Evolutionary conservation across 352 stramenopile genomes (phyloP).

Genomic region (Phytophthora pini): DNA sequence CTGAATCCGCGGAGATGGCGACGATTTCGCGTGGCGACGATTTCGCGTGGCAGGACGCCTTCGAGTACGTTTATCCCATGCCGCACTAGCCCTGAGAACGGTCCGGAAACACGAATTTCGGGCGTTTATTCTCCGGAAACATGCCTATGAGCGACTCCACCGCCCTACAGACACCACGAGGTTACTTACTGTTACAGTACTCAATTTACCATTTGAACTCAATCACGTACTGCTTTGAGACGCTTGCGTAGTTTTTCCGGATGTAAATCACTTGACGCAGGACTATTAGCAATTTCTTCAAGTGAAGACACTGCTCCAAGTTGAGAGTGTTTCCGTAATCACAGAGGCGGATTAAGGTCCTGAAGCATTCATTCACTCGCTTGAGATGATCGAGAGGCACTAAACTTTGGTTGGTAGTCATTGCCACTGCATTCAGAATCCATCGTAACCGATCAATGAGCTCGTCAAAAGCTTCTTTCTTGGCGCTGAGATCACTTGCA

Average conservation of each 20-base stretch:
- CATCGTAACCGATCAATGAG: conserved; percentile 24
- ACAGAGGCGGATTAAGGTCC: conserved; percentile 11
- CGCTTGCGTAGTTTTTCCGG: conserved; percentile 18
- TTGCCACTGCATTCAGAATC: conserved; percentile 22
- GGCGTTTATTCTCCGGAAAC: conserved; percentile 19
- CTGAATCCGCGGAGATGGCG: too few relatives aligned
- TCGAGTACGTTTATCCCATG: too few relatives aligned
- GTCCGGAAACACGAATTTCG: neutral
- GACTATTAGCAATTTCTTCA: conserved; percentile 24
- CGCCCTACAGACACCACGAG: neutral
- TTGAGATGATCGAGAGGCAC: conserved; percentile 15
- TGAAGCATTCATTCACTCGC: conserved; percentile 16
- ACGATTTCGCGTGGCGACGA: too few relatives aligned
- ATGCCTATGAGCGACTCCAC: conserved; percentile 14
- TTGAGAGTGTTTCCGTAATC: conserved; percentile 19
- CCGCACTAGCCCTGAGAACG: neutral
- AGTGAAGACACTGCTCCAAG: conserved; percentile 22
- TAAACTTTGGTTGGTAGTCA: conserved; percentile 13
- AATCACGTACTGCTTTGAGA: conserved; percentile 21
- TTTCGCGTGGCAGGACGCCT: too few relatives aligned
- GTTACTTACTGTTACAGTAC: conserved; percentile 1
- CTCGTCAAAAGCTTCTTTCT: conserved; percentile 20
- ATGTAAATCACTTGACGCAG: conserved; percentile 26
- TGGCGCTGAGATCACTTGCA: neutral
- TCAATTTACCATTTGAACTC: neutral